phyloP scores from a whole-genome alignment of 306 rosid genomes.

The Quercus glauca region DNA sequence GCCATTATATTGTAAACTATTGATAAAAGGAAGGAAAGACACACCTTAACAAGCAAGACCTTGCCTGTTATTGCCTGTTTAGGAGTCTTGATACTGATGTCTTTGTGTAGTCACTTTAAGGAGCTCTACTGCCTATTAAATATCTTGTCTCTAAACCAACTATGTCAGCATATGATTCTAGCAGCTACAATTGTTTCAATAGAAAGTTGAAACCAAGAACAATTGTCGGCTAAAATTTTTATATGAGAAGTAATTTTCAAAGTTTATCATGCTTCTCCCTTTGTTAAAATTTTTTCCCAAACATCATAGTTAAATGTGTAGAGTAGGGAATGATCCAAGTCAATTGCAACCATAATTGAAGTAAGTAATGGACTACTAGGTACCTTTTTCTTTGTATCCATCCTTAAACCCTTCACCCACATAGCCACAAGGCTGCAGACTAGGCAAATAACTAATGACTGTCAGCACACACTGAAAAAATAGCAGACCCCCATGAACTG shows the following conservation, averaged over 20 bases:
- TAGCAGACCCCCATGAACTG: conserved; percentile 72
- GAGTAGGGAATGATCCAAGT: not conserved
- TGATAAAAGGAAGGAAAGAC: too few species aligned
- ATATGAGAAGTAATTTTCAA: not conserved
- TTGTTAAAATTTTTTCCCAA: not conserved
- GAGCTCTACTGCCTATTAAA: too few species aligned
- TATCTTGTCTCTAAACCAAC: too few species aligned
- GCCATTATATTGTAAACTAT: too few species aligned
- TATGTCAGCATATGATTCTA: too few species aligned
- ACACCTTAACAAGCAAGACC: too few species aligned
- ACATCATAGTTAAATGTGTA: not conserved
- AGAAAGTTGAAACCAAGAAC: not conserved
- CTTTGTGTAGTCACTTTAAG: too few species aligned
- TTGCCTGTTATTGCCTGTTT: too few species aligned
- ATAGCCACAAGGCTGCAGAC: not conserved
- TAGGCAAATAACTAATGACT: not conserved
- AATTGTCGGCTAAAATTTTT: not conserved
- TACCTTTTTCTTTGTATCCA: not conserved
- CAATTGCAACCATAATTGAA: too few species aligned
- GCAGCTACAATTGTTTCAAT: too few species aligned
- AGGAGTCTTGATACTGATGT: too few species aligned
- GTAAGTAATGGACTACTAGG: not conserved
- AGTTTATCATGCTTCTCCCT: not conserved
- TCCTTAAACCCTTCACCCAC: not conserved
- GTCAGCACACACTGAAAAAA: not conserved